Percentiles rank a stretch among this genome's conserved stretches.
Evolutionary conservation across 2,329 filamentous ascomycete species (phyloP).

Genomic region (Basipetospora chlamydospora): DNA sequence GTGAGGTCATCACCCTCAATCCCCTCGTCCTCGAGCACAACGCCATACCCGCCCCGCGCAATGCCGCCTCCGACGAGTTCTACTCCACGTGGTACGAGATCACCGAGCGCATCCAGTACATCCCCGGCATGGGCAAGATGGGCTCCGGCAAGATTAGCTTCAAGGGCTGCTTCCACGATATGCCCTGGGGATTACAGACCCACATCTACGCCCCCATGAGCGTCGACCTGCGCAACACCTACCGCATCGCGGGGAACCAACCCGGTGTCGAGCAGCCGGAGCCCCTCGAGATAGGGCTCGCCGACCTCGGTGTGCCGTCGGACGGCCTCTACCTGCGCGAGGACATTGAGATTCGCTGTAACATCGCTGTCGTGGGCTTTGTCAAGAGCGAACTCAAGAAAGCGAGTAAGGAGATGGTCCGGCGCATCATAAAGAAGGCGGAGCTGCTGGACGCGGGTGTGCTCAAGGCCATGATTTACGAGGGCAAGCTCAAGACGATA

Average conservation of each 20-base stretch:
- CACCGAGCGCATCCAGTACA: constrained; percentile 50
- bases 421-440: constrained; percentile 56
- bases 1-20: constrained; percentile 57
- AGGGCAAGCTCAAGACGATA: constrained; percentile 46
- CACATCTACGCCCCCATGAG: constrained; percentile 56
- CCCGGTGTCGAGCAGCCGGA: constrained; percentile 48
- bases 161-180: constrained; percentile 58
- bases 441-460: constrained; percentile 52
- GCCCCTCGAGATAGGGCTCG: constrained; percentile 43
- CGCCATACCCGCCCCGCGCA: constrained; percentile 49
- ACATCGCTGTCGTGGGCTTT: constrained; percentile 48
- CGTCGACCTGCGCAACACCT: constrained; percentile 53
- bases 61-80: constrained; percentile 54
- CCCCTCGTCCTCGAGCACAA: constrained; percentile 51
- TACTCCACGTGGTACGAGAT: constrained; percentile 66
- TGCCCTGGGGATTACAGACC: constrained; percentile 57
- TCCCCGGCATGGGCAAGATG: constrained; percentile 51
- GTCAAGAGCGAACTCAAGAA: constrained; percentile 54
- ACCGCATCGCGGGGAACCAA: constrained; percentile 54
- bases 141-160: constrained; percentile 53
- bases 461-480: constrained; percentile 52
- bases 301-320: constrained; percentile 41
- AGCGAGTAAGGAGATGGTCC: constrained; percentile 52
- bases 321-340: constrained; percentile 55
- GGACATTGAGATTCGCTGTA: constrained; percentile 58